Evolutionary conservation across 306 rosid species (phyloP).

Genomic region (Heteromeles arbutifolia): DNA sequence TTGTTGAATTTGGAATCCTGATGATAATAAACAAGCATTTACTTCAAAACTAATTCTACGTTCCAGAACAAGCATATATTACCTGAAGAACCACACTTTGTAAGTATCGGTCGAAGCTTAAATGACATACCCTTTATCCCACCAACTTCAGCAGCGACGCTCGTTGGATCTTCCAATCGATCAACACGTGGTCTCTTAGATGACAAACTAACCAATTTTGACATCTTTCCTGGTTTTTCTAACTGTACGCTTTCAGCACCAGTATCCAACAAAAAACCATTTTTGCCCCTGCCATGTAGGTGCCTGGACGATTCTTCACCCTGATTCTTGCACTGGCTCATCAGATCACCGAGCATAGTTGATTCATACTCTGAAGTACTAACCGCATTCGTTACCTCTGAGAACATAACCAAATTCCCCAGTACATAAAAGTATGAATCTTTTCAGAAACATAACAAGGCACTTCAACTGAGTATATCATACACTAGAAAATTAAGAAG

Average conservation of each 20-base stretch:
- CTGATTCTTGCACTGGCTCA: slow-evolving; percentile 19
- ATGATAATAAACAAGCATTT: background rate
- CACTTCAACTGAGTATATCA: background rate
- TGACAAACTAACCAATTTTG: slow-evolving; percentile 39
- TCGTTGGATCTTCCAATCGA: slow-evolving; percentile 39
- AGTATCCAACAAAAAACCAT: slow-evolving; percentile 31
- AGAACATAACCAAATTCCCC: slow-evolving; percentile 16
- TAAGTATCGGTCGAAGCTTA: slow-evolving; percentile 42
- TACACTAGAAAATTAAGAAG: background rate
- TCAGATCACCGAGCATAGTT: slow-evolving; percentile 36
- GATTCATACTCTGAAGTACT: slow-evolving; percentile 35
- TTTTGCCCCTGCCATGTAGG: slow-evolving; percentile 31
- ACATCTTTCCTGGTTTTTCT: slow-evolving; percentile 52
- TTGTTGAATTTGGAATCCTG: background rate
- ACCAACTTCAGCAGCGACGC: slow-evolving; percentile 38
- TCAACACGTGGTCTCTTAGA: slow-evolving; percentile 56
- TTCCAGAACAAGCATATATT: background rate
- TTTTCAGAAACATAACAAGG: background rate
- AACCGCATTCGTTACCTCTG: slow-evolving; percentile 46
- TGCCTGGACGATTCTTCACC: slow-evolving; percentile 33
- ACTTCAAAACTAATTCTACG: background rate
- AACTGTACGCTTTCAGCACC: slow-evolving; percentile 33
- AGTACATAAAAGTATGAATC: slow-evolving; percentile 11
- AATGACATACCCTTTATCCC: slow-evolving; percentile 46
- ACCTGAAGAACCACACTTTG: slow-evolving; percentile 59